These are phyloP conservation scores for Kurtzmaniella quercitrusa DNA, from an alignment of 1,139 yeast genomes.

Conservation along the genomic window DNA sequence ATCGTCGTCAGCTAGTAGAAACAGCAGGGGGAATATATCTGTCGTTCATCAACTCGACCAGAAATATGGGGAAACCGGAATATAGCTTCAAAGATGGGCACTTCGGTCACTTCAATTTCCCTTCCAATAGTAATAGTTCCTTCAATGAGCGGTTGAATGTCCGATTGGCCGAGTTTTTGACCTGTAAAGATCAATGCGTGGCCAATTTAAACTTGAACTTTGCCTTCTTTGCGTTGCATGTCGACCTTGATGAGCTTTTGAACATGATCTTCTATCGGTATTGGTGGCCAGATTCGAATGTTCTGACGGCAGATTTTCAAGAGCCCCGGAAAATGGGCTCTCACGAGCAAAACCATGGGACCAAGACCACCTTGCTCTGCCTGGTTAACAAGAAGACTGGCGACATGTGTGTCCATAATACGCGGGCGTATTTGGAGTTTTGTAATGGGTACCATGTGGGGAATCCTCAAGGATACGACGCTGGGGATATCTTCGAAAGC, in stretches of 20 bases:
- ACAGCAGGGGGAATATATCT: neutral
- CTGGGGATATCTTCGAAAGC: constrained; percentile 4
- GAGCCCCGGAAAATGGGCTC: neutral
- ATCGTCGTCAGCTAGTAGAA: neutral
- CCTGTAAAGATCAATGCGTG: constrained; percentile 26
- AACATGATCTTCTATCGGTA: constrained; percentile 11
- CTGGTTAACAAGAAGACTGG: constrained; percentile 33
- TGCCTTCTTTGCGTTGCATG: constrained; percentile 26
- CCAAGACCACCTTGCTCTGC: constrained; percentile 21
- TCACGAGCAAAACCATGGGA: neutral
- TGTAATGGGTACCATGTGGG: constrained; percentile 2
- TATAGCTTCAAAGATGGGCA: neutral
- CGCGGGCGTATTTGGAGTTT: constrained; percentile 8
- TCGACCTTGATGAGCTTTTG: constrained; percentile 24
- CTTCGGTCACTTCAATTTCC: neutral
- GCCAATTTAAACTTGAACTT: constrained; percentile 36
- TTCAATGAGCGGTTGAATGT: constrained; percentile 4
- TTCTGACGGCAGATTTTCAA: neutral
- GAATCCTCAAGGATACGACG: neutral
- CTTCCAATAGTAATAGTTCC: neutral
- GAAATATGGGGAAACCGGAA: neutral
- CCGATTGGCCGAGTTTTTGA: constrained; percentile 19
- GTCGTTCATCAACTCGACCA: neutral
- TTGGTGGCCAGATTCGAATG: constrained; percentile 1
- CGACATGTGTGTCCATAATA: constrained; percentile 17